Evolutionary conservation across 2,329 filamentous ascomycete species (phyloP).

Genomic region (Botrytis cinerea): DNA sequence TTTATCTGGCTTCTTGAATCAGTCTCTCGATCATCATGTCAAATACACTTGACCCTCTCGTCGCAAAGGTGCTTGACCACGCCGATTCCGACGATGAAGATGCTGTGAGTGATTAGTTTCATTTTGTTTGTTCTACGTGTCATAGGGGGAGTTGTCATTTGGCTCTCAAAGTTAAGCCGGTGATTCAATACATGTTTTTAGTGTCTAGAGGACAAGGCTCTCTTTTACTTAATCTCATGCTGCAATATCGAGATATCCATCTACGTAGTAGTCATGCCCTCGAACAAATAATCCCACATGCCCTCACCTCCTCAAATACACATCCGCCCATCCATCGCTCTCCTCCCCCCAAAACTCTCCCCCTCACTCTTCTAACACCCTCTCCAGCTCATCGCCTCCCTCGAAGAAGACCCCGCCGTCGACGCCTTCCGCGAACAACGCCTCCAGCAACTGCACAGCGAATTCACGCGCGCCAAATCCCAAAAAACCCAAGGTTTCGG

Average conservation of each 20-base stretch:
- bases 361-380: neutral
- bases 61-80: slow-evolving; percentile 51
- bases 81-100: slow-evolving; percentile 56
- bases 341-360: too few relatives aligned
- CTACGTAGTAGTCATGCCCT: neutral
- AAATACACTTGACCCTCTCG: slow-evolving; percentile 49
- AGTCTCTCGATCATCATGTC: slow-evolving; percentile 12
- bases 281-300: neutral
- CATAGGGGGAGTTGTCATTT: neutral
- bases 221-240: neutral
- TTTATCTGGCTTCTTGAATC: neutral
- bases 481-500: slow-evolving; percentile 55
- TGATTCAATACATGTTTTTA: neutral
- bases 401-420: slow-evolving; percentile 54
- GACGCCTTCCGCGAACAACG: slow-evolving; percentile 58
- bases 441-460: slow-evolving; percentile 58
- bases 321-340: neutral
- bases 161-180: neutral
- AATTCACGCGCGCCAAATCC: slow-evolving; percentile 53
- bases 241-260: neutral
- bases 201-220: neutral
- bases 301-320: neutral
- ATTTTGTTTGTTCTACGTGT: neutral
- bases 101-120: slow-evolving; percentile 39
- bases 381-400: slow-evolving; percentile 57